Base-by-base conservation (phyloP, 2,329 filamentous ascomycete genomes). In the Onygena corvina region DNA sequence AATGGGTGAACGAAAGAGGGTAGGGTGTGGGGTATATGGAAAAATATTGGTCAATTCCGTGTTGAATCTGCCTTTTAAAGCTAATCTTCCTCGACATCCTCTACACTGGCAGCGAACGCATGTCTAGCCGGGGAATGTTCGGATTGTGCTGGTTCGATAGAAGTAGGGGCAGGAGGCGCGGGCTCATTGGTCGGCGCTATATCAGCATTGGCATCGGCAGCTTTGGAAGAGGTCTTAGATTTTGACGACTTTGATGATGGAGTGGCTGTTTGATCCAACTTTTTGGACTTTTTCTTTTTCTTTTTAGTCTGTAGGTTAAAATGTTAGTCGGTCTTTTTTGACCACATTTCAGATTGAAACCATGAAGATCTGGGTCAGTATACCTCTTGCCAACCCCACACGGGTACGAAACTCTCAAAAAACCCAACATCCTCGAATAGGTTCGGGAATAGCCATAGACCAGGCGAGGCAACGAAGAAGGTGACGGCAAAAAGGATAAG, bases 361-460 rank as follows among this genome's bases (percentile, higher is more conserved):
- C 31, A 14, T 30, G 23, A 46, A n/a, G 5, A 5, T n/a, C 33
- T 11, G 27, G 34, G 20, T 21, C 29, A 25, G 18, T 45, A 67
- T 64, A 93, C 87, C 79, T 94, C 89, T 67, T 98, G 92, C 92
- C 92, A 98, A 52, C 87, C 92, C 90, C 92, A 98, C 4, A 94
- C 70, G 16, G 92, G 92, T 62, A 83, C 83, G 76, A 98, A 98
- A 61, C 86, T 93, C 65, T 98, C 92, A 67, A 98, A 84, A 71
- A 98, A 96, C 5, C 90, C 94, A 23, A 98, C 92, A 64, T 98
- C 92, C 66, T 98, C 92, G 73, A 95, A 98, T 16, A 98, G 72
- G 64, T 98, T 98, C 45, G 92, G 92, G 70, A 90, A 98, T 38
- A 98, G 76, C 92, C 92, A 98, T n/a, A 98, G 75, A 60, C 92